These are phyloP conservation scores for Claviceps capensis DNA, from an alignment of 2,329 filamentous ascomycete species.

Conservation along the genomic window DNA sequence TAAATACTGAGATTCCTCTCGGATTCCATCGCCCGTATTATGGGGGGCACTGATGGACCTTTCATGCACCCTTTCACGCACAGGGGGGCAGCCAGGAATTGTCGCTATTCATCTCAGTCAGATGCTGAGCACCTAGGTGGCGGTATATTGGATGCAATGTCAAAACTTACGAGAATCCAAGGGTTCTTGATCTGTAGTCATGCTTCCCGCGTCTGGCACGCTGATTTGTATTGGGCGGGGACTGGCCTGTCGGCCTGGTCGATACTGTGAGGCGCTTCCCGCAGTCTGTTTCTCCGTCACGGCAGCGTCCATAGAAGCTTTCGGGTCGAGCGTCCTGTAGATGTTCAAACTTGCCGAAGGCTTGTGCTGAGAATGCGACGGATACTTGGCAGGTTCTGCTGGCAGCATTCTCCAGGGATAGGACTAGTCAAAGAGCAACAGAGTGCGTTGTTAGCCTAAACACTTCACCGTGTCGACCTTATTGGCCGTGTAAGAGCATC, in stretches of 20 bases:
- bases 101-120: slow-evolving; percentile 34
- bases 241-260: slow-evolving; percentile 28
- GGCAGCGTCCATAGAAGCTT: slow-evolving; percentile 32
- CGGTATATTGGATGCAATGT: neutral
- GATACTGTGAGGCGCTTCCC: slow-evolving; percentile 11
- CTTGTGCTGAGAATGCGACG: slow-evolving; percentile 43
- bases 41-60: slow-evolving; percentile 47
- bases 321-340: slow-evolving; percentile 34
- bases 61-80: slow-evolving; percentile 53
- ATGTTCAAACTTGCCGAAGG: slow-evolving; percentile 26
- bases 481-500: too few relatives aligned
- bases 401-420: slow-evolving; percentile 47
- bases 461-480: too few relatives aligned
- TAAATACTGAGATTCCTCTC: slow-evolving; percentile 12
- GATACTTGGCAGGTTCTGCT: slow-evolving; percentile 41
- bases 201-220: slow-evolving; percentile 49
- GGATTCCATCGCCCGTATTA: slow-evolving; percentile 2
- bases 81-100: slow-evolving; percentile 49
- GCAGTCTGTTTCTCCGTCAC: slow-evolving; percentile 26
- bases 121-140: neutral
- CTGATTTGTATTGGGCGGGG: slow-evolving; percentile 48
- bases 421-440: slow-evolving; percentile 27
- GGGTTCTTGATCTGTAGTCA: slow-evolving; percentile 55
- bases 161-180: slow-evolving; percentile 55
- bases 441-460: too few relatives aligned